A percentile compares a stretch with the other conserved stretches of the same genome.
Conservation (phyloP, 148 eudicot species). For the Camellia lanceoleosa region DNA sequence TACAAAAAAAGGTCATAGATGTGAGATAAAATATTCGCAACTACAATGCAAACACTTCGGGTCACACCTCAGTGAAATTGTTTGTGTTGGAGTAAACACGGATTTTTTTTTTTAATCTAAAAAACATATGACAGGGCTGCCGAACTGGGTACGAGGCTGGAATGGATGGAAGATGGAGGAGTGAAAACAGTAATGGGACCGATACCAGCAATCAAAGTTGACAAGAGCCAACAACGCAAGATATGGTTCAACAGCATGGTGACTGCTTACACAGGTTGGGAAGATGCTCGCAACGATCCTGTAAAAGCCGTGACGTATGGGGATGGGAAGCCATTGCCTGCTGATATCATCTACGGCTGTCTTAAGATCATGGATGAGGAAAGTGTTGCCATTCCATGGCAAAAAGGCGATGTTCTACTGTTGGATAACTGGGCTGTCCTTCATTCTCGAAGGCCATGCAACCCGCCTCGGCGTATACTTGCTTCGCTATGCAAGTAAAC, state of each 20-base stretch:
- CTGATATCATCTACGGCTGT: conserved; percentile 51
- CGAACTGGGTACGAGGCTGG: conserved; percentile 73
- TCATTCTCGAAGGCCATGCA: conserved; percentile 68
- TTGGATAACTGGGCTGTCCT: conserved; percentile 86
- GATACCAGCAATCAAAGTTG: conserved; percentile 63
- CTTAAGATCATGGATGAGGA: conserved; percentile 70
- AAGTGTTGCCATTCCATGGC: conserved; percentile 77
- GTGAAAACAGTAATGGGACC: conserved; percentile 85
- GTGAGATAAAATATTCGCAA: no score
- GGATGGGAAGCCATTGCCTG: conserved; percentile 72
- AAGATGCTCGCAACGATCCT: conserved; percentile 71
- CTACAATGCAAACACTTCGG: no score
- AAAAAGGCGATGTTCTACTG: conserved; percentile 71
- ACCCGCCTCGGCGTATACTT: conserved; percentile 76
- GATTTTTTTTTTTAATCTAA: no score
- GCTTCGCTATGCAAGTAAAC: conserved; percentile 82
- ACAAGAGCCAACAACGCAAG: conserved; percentile 56
- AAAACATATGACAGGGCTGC: conserved; percentile 52
- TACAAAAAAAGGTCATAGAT: no score
- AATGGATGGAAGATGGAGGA: conserved; percentile 65
- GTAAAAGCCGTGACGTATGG: conserved; percentile 76
- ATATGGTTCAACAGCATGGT: conserved; percentile 95
- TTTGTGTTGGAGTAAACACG: neutral
- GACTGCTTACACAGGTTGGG: conserved; percentile 77
- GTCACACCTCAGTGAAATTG: neutral